Base-by-base conservation (phyloP, 2,329 filamentous ascomycete species). In the Sclerotinia subarctica region DNA sequence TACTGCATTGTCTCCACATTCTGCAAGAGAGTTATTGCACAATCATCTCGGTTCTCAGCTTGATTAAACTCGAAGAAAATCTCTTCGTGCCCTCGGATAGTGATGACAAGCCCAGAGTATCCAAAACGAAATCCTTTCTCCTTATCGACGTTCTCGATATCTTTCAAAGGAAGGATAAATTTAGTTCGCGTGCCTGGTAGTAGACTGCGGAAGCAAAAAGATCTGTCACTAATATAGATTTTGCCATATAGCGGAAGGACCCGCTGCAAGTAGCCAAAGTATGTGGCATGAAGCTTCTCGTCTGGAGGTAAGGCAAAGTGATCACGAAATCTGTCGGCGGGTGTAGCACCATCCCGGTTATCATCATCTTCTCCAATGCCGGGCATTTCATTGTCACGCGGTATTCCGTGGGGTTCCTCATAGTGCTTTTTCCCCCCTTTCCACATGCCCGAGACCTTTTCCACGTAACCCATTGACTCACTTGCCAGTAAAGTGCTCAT, bases 381-480 rank as follows among this genome's bases (percentile, higher is more conserved):
- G 38, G 83, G 81, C 29, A 79, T 76, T n/a, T 86, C 83, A 21
- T 87, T 85, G 56, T 88, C 85, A 2, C 82, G 81, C 42, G 80
- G 81, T 53, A 85, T 79, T 29, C 81, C 84, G 56, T 80, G 78
- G 2, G 83, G 83, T 54, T 86, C 90, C 62, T 90, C 88, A 75
- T 98, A 99, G 78, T 98, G 94, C 74, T 90, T 93, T 74, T 90
- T 89, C 17, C 92, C 92, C 46, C 95, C 95, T 73, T 93, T 92
- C 88, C 95, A 95, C 91, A 98, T 98, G 49, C 93, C 94, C 0
- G 94, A 96, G 0, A 98, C 94, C 78, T 97, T 98, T 76, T 96
- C 94, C 44, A 97, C 90, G 76, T 98, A 98, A 1, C 93, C 93
- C 89, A 97, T 96, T 0, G 94, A 96, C 78, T 97, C 94, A 0